phyloP scores from a whole-genome alignment of 2,329 filamentous ascomycete genomes.

The Chalaropsis thielavioides region DNA sequence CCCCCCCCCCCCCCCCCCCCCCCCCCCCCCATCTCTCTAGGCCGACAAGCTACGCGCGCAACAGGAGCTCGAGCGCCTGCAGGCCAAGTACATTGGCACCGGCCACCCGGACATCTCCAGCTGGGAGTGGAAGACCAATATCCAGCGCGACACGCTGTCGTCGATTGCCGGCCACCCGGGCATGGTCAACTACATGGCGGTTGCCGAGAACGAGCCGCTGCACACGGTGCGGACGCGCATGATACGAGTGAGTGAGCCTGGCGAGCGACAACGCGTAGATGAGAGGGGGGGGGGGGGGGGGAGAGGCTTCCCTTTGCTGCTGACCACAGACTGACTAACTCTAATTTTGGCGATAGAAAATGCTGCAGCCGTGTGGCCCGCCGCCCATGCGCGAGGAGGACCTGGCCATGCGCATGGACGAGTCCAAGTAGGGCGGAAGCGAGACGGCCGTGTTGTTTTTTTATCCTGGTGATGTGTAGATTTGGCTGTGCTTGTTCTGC shows the following conservation, averaged over 20 bases:
- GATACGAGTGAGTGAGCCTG: constrained; percentile 53
- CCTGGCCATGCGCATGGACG: constrained; percentile 16
- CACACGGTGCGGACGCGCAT: constrained; percentile 67
- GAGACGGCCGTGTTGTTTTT: background rate
- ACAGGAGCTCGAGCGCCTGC: constrained; percentile 92
- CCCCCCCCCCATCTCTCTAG: constrained; percentile 27
- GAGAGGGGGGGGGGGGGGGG: too few species aligned
- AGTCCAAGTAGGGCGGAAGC: constrained; percentile 9
- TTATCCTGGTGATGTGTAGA: too few species aligned
- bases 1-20: background rate
- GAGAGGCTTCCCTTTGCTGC: too few species aligned
- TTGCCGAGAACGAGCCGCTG: constrained; percentile 73
- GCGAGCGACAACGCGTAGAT: too few species aligned
- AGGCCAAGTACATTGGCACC: constrained; percentile 90
- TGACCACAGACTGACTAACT: too few species aligned
- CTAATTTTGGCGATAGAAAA: constrained; percentile 39
- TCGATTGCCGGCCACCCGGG: constrained; percentile 83
- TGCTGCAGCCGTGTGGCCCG: constrained; percentile 47
- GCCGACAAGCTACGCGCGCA: constrained; percentile 96
- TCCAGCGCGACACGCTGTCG: constrained; percentile 82
- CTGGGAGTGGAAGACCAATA: constrained; percentile 95
- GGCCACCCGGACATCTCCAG: constrained; percentile 93
- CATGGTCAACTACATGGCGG: constrained; percentile 72
- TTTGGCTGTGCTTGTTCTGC: too few species aligned
- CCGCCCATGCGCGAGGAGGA: constrained; percentile 43